Percentiles rank a stretch among this genome's conserved stretches.
These are phyloP conservation scores for Rhizodiscina lignyota DNA, from an alignment of 495 filamentous ascomycete genomes.

Conservation along the genomic window DNA sequence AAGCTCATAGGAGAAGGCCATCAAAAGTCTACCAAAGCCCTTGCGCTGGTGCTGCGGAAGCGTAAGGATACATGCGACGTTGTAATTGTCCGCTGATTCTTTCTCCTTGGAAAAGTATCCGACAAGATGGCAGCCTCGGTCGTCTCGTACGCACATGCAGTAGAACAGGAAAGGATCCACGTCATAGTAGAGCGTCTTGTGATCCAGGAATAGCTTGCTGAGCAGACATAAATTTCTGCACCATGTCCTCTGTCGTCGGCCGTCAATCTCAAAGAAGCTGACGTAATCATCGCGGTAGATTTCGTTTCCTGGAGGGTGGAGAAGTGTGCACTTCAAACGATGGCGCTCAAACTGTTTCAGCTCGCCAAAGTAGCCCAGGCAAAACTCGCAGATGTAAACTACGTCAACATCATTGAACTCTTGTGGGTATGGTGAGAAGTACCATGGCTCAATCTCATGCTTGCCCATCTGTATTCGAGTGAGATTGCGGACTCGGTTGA, in stretches of 20 bases:
- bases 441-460: conserved; percentile 90
- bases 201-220: conserved; percentile 91
- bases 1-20: conserved; percentile 95
- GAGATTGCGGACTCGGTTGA: conserved; percentile 89
- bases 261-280: conserved; percentile 96
- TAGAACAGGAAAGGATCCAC: conserved; percentile 98
- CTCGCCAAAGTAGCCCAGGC: conserved; percentile 75
- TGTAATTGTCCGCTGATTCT: conserved; percentile 88
- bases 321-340: conserved; percentile 74
- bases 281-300: conserved; percentile 92
- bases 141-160: conserved; percentile 81
- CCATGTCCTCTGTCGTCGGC: conserved; percentile 86
- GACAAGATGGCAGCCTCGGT: conserved; percentile 78
- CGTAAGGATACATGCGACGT: conserved; percentile 93
- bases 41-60: conserved; percentile 90
- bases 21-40: conserved; percentile 81
- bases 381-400: conserved; percentile 96
- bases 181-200: conserved; percentile 99
- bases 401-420: conserved; percentile 70
- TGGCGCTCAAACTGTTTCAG: conserved; percentile 67
- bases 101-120: conserved; percentile 99
- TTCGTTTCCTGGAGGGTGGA: conserved; percentile 92
- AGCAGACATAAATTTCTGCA: conserved; percentile 91
- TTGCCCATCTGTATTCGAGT: conserved; percentile 84
- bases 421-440: conserved; percentile 92